These are phyloP conservation scores for Suillus weaverae DNA, from an alignment of 768 basidiomycete genomes.

Conservation along the genomic window DNA sequence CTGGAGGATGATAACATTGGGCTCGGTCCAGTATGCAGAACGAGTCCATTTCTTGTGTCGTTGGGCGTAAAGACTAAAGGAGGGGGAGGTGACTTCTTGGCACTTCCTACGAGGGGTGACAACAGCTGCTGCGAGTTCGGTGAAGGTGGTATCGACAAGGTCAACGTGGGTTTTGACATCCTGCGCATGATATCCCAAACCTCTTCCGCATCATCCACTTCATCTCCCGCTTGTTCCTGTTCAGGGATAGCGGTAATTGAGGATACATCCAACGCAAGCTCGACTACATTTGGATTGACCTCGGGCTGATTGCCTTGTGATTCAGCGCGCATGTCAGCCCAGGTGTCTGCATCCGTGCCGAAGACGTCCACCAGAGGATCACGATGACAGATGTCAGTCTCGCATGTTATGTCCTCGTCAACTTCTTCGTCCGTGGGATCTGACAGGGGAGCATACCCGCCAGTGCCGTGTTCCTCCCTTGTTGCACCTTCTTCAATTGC, in stretches of 20 bases:
- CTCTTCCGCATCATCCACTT: conserved; percentile 35
- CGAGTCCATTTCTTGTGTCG: conserved; percentile 29
- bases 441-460: conserved; percentile 30
- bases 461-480: neutral
- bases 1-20: conserved; percentile 34
- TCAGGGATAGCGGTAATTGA: conserved; percentile 32
- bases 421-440: conserved; percentile 24
- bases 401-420: conserved; percentile 41
- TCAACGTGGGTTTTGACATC: conserved; percentile 38
- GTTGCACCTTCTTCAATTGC: conserved; percentile 33
- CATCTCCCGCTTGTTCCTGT: conserved; percentile 16
- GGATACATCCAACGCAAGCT: conserved; percentile 51
- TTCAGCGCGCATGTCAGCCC: conserved; percentile 53
- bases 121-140: conserved; percentile 36
- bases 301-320: conserved; percentile 27
- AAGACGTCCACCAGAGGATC: conserved; percentile 65
- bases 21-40: conserved; percentile 37
- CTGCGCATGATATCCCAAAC: conserved; percentile 38
- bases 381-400: conserved; percentile 33
- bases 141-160: conserved; percentile 43
- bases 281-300: conserved; percentile 48
- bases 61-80: conserved; percentile 54
- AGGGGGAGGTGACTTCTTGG: conserved; percentile 52
- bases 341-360: conserved; percentile 64
- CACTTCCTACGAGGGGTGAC: conserved; percentile 31